These are phyloP conservation scores for Boletus bicolor DNA, from an alignment of 768 basidiomycete species.

Conservation along the genomic window DNA sequence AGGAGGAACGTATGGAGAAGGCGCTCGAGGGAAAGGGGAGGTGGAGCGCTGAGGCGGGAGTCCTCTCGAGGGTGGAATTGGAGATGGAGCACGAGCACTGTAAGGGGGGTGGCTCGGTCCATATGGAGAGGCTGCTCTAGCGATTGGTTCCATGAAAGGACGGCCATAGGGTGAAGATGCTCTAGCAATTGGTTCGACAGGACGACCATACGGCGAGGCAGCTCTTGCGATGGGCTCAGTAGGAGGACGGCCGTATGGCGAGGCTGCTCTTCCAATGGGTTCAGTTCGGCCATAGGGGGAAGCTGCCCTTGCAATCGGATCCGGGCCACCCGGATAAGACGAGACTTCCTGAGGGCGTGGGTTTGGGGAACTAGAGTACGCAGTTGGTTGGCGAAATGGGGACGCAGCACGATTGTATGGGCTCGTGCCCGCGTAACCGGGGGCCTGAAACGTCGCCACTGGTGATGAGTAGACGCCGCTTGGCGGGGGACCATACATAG, in stretches of 20 bases:
- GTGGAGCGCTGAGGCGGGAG: slow-evolving; percentile 23
- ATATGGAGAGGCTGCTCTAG: slow-evolving; percentile 36
- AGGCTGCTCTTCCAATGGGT: slow-evolving; percentile 19
- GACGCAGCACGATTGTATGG: slow-evolving; percentile 34
- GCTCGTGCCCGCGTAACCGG: slow-evolving; percentile 31
- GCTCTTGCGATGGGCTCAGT: slow-evolving; percentile 18
- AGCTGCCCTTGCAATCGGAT: slow-evolving; percentile 30
- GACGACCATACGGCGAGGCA: slow-evolving; percentile 31
- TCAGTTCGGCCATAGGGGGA: slow-evolving; percentile 35
- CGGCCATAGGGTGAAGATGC: slow-evolving; percentile 34
- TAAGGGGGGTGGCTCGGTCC: slow-evolving; percentile 24
- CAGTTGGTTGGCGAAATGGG: slow-evolving; percentile 31
- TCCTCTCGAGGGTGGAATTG: slow-evolving; percentile 25
- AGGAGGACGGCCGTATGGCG: slow-evolving; percentile 34
- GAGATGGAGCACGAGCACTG: slow-evolving; percentile 28
- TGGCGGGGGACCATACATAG: slow-evolving; percentile 17
- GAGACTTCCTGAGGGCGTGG: slow-evolving; percentile 45
- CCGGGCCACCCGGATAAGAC: slow-evolving; percentile 37
- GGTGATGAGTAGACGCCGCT: slow-evolving; percentile 23
- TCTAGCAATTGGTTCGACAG: slow-evolving; percentile 39
- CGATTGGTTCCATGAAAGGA: slow-evolving; percentile 40
- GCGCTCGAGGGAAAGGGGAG: slow-evolving; percentile 31
- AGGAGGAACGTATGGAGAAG: slow-evolving; percentile 28
- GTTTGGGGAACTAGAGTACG: slow-evolving; percentile 45
- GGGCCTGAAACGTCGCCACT: slow-evolving; percentile 26